Evolutionary conservation across 441 rosid species (phyloP).

Genomic region (Gossypium lobatum): DNA sequence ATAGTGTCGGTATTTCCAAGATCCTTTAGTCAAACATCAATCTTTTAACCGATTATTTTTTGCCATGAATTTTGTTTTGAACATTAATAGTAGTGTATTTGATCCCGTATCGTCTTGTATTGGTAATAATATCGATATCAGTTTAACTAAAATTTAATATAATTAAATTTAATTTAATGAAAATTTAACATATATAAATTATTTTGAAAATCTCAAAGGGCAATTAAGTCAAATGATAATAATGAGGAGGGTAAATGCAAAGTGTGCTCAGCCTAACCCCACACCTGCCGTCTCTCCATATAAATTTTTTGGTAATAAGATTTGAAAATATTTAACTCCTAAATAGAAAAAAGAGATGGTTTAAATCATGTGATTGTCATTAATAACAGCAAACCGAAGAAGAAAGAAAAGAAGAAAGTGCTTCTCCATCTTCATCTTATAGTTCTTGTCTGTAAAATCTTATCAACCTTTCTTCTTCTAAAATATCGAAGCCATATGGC

Average conservation of each 20-base stretch:
- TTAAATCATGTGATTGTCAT: too few relatives aligned
- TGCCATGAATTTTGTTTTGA: too few relatives aligned
- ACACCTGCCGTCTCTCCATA: not conserved
- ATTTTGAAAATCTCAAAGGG: not conserved
- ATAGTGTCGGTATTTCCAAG: conserved; percentile 6
- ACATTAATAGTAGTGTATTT: fast-evolving
- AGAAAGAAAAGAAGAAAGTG: not conserved
- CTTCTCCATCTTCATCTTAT: not conserved
- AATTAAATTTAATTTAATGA: not conserved
- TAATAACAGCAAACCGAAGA: not conserved
- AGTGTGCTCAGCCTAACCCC: not conserved
- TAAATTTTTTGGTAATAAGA: too few relatives aligned
- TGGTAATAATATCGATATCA: fast-evolving
- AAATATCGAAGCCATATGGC: conserved; percentile 22
- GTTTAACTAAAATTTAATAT: too few relatives aligned
- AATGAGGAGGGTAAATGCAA: not conserved
- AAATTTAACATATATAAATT: too few relatives aligned
- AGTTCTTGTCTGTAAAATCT: not conserved
- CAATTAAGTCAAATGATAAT: not conserved
- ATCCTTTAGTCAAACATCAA: not conserved
- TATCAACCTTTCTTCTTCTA: not conserved
- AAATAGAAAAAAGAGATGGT: not conserved
- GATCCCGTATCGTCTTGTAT: fast-evolving
- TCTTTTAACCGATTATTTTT: not conserved
- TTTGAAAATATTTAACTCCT: not conserved